A percentile compares a stretch with the other conserved stretches of the same genome.
Conservation (phyloP, 73 alveolate species). For the Paramecium primaurelia region DNA sequence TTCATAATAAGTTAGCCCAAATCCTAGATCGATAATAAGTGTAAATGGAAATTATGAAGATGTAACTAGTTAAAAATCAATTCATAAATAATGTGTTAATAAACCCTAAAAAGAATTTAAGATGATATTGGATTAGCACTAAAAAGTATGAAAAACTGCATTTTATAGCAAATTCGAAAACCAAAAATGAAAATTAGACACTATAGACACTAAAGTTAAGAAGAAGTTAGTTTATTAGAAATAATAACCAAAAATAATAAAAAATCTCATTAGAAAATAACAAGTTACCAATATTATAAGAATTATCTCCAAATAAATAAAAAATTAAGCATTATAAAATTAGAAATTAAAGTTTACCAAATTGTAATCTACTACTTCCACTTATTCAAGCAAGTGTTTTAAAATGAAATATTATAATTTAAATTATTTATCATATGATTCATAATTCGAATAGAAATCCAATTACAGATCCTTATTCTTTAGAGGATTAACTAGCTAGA, state of each 20-base stretch:
- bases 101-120: background rate
- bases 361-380: background rate
- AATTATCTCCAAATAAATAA: background rate
- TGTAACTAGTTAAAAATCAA: background rate
- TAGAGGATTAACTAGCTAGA: slow-evolving; percentile 57
- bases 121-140: background rate
- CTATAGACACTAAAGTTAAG: background rate
- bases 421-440: background rate
- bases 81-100: background rate
- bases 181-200: background rate
- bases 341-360: background rate
- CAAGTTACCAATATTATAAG: background rate
- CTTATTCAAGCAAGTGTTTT: background rate
- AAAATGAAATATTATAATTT: background rate
- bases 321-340: background rate
- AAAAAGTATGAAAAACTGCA: background rate
- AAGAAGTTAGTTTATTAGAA: background rate
- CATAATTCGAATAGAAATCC: slow-evolving; percentile 9
- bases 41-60: background rate
- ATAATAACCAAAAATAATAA: background rate
- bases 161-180: background rate
- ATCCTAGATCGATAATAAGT: background rate
- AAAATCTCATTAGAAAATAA: slow-evolving; percentile 21
- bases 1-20: background rate
- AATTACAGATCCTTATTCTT: slow-evolving; percentile 6